Base-by-base conservation (phyloP, 176 grass and related monocot genomes). In the Thinopyrum elongatum region DNA sequence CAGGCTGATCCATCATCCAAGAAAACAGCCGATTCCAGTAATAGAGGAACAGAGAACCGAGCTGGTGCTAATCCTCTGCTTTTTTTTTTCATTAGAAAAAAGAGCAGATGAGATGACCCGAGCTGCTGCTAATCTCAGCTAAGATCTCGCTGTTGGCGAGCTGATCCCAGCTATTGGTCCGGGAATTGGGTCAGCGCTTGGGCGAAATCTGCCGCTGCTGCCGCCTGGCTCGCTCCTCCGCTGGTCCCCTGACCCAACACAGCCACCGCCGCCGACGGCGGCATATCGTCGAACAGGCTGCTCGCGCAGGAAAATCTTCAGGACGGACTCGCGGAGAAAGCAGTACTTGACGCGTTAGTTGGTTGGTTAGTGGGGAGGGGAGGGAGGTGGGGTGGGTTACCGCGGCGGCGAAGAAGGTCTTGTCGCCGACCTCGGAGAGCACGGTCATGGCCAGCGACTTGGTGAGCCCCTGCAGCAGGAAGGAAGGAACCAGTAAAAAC, bases 371-470 rank as follows among this genome's bases (percentile, higher is more conserved):
- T 4, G 44, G 8, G 21, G 33, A 22, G 21, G 23, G 39, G 57
- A 62, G 14, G 25, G 25, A 15, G 16, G 41, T 2, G 49, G 2
- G 49, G 51, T 21, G 17, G 49, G 53, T 2, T 88, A 98, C 97
- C 82, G 97, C 97, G n/a, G 97, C 97, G 27, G 94, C 91, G 84
- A 99, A 99, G 88, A 99, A 99, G 57, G 97, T 99, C 90, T 99
- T 99, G 86, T 99, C 97, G 62, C 97, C 97, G 86, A 99, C 95
- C 92, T 99, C 97, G 22, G 97, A 94, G 21, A 99, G 82, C 71
- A 93, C 88, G 21, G 97, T 99, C 97, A 99, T 94, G 53, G 90
- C 94, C 65, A 99, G 86, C 85, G 97, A 99, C 92, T 99, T 99
- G 59, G 94, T 94, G 79, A 99, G 91, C 62, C 97, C 97, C 97